Conservation (phyloP, 108 stramenopile species). For the Cyclotella kingstonii region DNA sequence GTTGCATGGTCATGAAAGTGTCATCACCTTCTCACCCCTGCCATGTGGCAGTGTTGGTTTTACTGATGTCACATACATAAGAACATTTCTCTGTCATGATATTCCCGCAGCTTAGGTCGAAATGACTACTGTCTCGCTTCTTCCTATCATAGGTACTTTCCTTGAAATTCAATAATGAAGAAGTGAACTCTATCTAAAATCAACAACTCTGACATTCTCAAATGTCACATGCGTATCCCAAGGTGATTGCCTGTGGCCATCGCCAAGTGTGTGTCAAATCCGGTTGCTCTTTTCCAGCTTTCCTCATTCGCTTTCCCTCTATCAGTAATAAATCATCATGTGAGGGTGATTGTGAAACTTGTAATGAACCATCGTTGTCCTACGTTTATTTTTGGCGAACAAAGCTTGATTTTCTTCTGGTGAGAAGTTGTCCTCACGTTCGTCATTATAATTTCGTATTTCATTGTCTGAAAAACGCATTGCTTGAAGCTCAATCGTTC, state of each 20-base stretch:
- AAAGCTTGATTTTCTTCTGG: conserved; percentile 34
- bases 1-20: too few relatives aligned
- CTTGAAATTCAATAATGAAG: too few relatives aligned
- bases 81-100: too few relatives aligned
- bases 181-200: too few relatives aligned
- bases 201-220: too few relatives aligned
- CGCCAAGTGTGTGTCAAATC: conserved; percentile 4
- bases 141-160: too few relatives aligned
- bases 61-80: too few relatives aligned
- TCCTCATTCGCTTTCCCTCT: conserved; percentile 24
- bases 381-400: conserved; percentile 24
- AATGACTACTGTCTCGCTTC: too few relatives aligned
- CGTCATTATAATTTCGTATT: neutral
- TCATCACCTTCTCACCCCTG: too few relatives aligned
- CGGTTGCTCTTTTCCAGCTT: conserved; percentile 31
- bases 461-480: neutral
- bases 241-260: conserved; percentile 33
- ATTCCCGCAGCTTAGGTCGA: too few relatives aligned
- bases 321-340: neutral
- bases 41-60: too few relatives aligned
- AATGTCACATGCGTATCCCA: conserved; percentile 8
- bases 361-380: neutral
- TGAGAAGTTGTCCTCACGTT: too few relatives aligned
- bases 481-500: conserved; percentile 23
- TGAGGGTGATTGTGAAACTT: neutral